Evolutionary conservation across 2,329 filamentous ascomycete genomes (phyloP), one percentile per base, ranked within the genome.

Genomic region (Cercospora beticola): DNA sequence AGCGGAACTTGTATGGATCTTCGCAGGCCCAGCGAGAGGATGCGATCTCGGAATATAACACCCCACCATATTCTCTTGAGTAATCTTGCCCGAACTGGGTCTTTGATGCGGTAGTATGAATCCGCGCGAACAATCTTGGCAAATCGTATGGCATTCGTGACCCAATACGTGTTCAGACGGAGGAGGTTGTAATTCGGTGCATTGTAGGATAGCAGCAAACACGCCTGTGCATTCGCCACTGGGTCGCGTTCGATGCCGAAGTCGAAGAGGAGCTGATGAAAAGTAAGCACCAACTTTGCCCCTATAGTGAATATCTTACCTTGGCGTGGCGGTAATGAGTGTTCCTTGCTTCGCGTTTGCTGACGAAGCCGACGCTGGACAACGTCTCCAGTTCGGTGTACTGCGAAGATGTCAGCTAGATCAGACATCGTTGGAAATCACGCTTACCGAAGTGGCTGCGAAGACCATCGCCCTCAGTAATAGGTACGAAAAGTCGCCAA

Each of bases 11-110:
- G 70, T n/a, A 70, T 46, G 4, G 68, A 65, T 33, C 71, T 59
- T 9, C 71, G 66, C 10, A 73, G 61, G 9, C 71, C 71, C 8
- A 73, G 57, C 5, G 71, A 71, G 5, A 73, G 59, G 33, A 71
- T 73, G 6, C 68, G 66, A 43, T 73, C 71, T 60, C 71, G 62
- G 52, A 72, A 69, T 9, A 73, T 70, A 10, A 71, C 70, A 43
- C 70, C 70, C 71, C 71, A 73, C 71, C 71, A 73, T 10, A 73
- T 28, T 12, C 71, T 64, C 46, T 73, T 73, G 40, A 73, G 70
- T 16, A 70, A 43, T 60, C 57, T 68, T 4, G 71, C 68, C 4
- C 64, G 57, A 12, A 66, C 58, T 10, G 71, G 71, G 21, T 73
- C 71, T 18, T 66, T 69, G 26, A 70, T 66, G 12, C 68, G 66